Percentiles rank a stretch among this genome's conserved stretches.
phyloP scores from a whole-genome alignment of 176 grass and related monocot species.

The Olyra latifolia region DNA sequence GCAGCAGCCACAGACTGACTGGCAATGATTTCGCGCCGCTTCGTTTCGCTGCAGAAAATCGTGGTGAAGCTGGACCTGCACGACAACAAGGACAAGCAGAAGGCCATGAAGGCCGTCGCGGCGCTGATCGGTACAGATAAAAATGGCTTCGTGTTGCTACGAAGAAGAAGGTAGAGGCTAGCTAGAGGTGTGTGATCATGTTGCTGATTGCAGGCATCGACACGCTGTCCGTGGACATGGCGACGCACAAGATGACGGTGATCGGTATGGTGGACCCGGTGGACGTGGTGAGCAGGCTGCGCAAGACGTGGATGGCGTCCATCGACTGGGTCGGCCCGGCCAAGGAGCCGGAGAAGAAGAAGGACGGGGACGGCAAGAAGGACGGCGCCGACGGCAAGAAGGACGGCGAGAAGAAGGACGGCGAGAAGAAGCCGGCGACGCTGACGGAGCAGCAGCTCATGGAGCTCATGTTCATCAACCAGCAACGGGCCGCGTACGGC shows the following conservation, averaged over 20 bases:
- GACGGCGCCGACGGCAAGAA: slow-evolving; percentile 31
- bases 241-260: slow-evolving; percentile 66
- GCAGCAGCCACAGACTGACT: not conserved
- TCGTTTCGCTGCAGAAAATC: slow-evolving; percentile 56
- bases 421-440: slow-evolving; percentile 25
- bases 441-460: slow-evolving; percentile 42
- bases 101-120: slow-evolving; percentile 77
- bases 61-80: slow-evolving; percentile 73
- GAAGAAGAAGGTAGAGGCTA: not conserved
- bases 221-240: slow-evolving; percentile 76
- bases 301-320: slow-evolving; percentile 60
- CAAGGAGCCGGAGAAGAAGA: slow-evolving; percentile 84
- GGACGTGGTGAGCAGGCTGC: slow-evolving; percentile 73
- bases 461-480: slow-evolving; percentile 54
- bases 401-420: slow-evolving; percentile 36
- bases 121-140: slow-evolving; percentile 41
- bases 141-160: not conserved
- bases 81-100: slow-evolving; percentile 81
- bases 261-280: slow-evolving; percentile 75
- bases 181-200: not conserved
- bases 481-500: slow-evolving; percentile 42
- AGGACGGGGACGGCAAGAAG: slow-evolving; percentile 44
- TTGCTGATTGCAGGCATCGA: slow-evolving; percentile 59
- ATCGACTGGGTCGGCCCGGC: slow-evolving; percentile 61
- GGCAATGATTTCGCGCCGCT: not conserved